Conservation (phyloP, 2,329 filamentous ascomycete species). For the Pseudogymnoascus sp. region DNA sequence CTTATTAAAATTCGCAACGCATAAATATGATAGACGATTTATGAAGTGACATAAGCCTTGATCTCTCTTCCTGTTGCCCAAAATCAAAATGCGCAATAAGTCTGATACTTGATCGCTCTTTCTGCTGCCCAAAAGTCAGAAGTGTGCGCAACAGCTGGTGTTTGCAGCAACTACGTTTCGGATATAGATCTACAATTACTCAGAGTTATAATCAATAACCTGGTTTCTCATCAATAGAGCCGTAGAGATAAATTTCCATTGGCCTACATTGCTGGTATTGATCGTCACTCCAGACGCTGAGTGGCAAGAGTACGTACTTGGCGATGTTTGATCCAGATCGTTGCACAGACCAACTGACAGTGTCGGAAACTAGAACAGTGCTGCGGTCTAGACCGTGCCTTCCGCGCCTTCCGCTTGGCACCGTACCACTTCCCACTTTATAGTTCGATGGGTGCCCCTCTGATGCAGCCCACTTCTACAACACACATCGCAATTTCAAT, state of each 20-base stretch:
- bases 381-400: slow-evolving; percentile 3
- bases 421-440: slow-evolving; percentile 1
- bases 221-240: too few relatives aligned
- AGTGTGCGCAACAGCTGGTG: not conserved
- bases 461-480: not conserved
- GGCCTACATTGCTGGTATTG: not conserved
- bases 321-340: not conserved
- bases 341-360: not conserved
- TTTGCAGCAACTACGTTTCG: not conserved
- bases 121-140: not conserved
- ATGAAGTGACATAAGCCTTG: not conserved
- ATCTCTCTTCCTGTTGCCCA: too few relatives aligned
- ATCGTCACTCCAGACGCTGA: not conserved
- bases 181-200: not conserved
- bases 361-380: not conserved
- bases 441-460: slow-evolving; percentile 1
- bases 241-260: not conserved
- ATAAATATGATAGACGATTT: not conserved
- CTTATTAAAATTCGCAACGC: not conserved
- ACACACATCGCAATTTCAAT: not conserved
- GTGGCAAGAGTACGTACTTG: not conserved
- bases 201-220: not conserved
- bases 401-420: slow-evolving; percentile 6
- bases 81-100: too few relatives aligned
- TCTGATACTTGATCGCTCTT: too few relatives aligned